Evolutionary conservation across 805 yeast species (phyloP), one percentile per base, ranked within the genome.

Genomic region (Sugiyamaella lignohabitans): DNA sequence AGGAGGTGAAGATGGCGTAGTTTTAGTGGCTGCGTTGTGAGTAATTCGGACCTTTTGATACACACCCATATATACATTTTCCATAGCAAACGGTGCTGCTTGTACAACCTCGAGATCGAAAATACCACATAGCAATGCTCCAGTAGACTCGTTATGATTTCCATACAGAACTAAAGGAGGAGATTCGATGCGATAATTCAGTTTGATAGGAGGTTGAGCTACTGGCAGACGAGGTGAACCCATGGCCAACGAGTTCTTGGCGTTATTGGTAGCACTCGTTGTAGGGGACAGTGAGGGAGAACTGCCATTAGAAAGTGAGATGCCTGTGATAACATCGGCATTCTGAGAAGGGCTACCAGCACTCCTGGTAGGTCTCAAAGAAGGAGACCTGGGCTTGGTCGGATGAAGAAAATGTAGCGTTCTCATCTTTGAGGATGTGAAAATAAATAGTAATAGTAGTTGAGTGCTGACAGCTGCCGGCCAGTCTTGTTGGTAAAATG

Each of bases 91-190:
- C 11, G 60, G 47, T 22, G 45, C 48, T 3, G 52, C 66, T 45
- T 73, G 76, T 40, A 73, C 73, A 48, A 82, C 72, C 24, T 74
- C 76, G 40, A 93, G 66, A 32, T 74, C 74, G 41, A 93, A 66
- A 6, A 87, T 69, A 0, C 99, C 99, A 29, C 88, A 79, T 29
- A 93, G 68, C 20, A 91, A 72, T 3, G 95, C 84, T 1, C 99
- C 98, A 0, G 94, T 74, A 1, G 93, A 80, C 49, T 86, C 93
- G 5, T 66, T 63, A 2, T 89, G 84, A 0, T 74, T 65, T 0
- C 98, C 98, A 59, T 85, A 91, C 46, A 93, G 67, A 40, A 87
- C 78, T 34, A 89, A 73, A 0, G 99, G 98, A 1, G 98, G 98
- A 1, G 94, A 82, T 61, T 93, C 99, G 19, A 93, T 69, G 34